phyloP scores from a whole-genome alignment of 177 flowering plant genomes.

The Vitis hybrid region DNA sequence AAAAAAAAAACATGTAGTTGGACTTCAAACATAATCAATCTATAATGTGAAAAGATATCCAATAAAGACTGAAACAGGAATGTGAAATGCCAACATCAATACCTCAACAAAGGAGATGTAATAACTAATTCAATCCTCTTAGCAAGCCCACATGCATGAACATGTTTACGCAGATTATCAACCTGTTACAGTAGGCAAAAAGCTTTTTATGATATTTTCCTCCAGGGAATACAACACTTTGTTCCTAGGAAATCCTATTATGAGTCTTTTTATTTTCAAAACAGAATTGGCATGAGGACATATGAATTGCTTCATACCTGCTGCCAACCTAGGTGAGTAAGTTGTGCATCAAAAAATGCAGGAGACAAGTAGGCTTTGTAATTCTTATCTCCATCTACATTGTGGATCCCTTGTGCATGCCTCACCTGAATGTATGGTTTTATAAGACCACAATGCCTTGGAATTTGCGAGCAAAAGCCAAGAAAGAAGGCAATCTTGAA shows the following conservation, averaged over 20 bases:
- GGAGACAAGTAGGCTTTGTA: slow-evolving; percentile 43
- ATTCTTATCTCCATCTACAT: slow-evolving; percentile 52
- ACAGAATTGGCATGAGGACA: background rate
- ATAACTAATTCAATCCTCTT: slow-evolving; percentile 45
- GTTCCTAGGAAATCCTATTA: background rate
- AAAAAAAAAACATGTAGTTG: background rate
- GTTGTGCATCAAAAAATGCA: slow-evolving; percentile 45
- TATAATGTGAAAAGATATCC: background rate
- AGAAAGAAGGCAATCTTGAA: slow-evolving; percentile 25
- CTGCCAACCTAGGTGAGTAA: slow-evolving; percentile 50
- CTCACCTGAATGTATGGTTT: slow-evolving; percentile 42
- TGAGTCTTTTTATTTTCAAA: too few species aligned
- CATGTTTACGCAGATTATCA: slow-evolving; percentile 49
- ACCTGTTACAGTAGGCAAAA: slow-evolving; percentile 27
- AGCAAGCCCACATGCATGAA: slow-evolving; percentile 38
- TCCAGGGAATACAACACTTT: background rate
- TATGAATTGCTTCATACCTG: slow-evolving; percentile 25
- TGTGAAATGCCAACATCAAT: slow-evolving; percentile 4
- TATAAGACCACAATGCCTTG: slow-evolving; percentile 31
- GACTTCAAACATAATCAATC: background rate
- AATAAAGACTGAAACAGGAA: background rate
- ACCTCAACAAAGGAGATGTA: slow-evolving; percentile 48
- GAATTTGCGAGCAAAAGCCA: slow-evolving; percentile 26
- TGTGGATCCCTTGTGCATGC: slow-evolving; percentile 59
- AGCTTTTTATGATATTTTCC: background rate